phyloP scores from a whole-genome alignment of 768 basidiomycete species.

The Termitomyces sp. region DNA sequence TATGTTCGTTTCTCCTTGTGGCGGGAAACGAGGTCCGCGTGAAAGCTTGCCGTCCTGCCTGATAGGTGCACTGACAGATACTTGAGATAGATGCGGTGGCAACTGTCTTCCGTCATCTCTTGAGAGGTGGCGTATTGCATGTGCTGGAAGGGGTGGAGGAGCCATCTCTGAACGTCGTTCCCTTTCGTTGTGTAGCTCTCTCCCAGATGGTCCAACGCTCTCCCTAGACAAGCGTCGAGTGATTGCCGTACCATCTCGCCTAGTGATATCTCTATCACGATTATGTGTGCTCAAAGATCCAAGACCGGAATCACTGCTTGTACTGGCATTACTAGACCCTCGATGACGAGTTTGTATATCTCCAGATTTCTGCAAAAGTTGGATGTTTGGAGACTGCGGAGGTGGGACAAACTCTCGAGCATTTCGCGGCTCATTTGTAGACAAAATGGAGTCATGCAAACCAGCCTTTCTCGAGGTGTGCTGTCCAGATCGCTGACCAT shows the following conservation, averaged over 20 bases:
- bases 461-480: slow-evolving; percentile 38
- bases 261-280: slow-evolving; percentile 22
- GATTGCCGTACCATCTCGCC: slow-evolving; percentile 34
- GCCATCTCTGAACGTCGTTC: slow-evolving; percentile 46
- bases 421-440: slow-evolving; percentile 36
- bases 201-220: slow-evolving; percentile 16
- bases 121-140: slow-evolving; percentile 26
- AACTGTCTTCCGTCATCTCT: slow-evolving; percentile 45
- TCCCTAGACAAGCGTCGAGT: slow-evolving; percentile 33
- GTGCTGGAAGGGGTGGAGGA: slow-evolving; percentile 43
- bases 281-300: slow-evolving; percentile 16
- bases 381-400: slow-evolving; percentile 32
- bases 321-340: slow-evolving; percentile 28
- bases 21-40: slow-evolving; percentile 35
- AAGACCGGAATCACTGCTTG: slow-evolving; percentile 16
- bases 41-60: slow-evolving; percentile 34
- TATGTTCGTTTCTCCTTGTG: slow-evolving; percentile 18
- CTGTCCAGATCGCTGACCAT: slow-evolving; percentile 39
- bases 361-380: slow-evolving; percentile 56
- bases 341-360: slow-evolving; percentile 26
- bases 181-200: slow-evolving; percentile 26
- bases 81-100: slow-evolving; percentile 51
- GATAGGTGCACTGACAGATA: slow-evolving; percentile 21
- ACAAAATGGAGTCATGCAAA: slow-evolving; percentile 34
- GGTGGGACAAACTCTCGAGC: slow-evolving; percentile 40